Conservation (phyloP, 768 basidiomycete genomes). For the Kwoniella sp. region DNA sequence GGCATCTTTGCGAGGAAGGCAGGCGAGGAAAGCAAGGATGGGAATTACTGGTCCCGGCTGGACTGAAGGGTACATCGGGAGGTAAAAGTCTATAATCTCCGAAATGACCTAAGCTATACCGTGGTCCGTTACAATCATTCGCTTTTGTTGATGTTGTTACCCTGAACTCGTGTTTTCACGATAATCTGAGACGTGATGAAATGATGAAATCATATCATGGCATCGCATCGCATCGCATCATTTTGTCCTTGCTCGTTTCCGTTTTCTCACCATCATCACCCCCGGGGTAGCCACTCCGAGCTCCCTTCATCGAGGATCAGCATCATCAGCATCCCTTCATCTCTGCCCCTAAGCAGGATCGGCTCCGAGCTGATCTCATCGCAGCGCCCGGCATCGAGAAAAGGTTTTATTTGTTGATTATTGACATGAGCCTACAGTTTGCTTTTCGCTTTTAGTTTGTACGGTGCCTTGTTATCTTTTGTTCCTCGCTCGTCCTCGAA, state of each 20-base stretch:
- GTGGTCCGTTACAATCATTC: not conserved
- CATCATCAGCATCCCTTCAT: too few species aligned
- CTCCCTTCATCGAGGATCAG: too few species aligned
- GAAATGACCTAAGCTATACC: not conserved
- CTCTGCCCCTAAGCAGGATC: not conserved
- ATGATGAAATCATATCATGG: not conserved
- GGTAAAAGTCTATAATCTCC: not conserved
- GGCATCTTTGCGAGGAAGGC: not conserved
- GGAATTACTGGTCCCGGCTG: not conserved
- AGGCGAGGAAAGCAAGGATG: not conserved
- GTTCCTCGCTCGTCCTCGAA: not conserved
- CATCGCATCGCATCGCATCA: too few species aligned
- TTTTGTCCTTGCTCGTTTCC: not conserved
- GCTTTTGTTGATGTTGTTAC: not conserved
- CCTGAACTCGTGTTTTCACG: slow-evolving; percentile 1
- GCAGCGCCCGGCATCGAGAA: not conserved
- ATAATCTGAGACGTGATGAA: slow-evolving; percentile 3
- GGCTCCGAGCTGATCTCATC: not conserved
- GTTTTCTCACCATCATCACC: not conserved
- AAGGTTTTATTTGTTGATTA: too few species aligned
- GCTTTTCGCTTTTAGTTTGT: too few species aligned
- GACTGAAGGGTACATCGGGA: not conserved
- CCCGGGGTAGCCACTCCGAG: not conserved
- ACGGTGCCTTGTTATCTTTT: not conserved
- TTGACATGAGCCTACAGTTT: too few species aligned